Base-by-base conservation (phyloP, 805 yeast species). In the Yamadazyma paraphyllophila region DNA sequence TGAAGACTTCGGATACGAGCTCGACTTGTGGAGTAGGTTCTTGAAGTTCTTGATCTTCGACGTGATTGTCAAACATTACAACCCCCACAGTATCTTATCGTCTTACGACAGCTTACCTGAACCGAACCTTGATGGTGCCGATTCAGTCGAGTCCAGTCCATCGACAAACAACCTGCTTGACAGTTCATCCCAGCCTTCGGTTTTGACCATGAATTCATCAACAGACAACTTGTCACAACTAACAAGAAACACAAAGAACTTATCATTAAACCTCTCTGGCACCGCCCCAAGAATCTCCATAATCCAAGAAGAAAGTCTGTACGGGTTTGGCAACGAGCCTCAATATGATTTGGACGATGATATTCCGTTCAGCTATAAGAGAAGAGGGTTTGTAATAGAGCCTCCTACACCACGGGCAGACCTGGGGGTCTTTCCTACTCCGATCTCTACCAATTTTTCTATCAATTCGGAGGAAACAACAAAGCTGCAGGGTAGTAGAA, bases 241-340 rank as follows among this genome's bases (percentile, higher is more conserved):
- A 7, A 67, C 73, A 24, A 69, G 67, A 54, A 67, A 62, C 36
- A 55, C 73, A 17, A 58, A 56, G 47, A 55, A 61, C 43, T 55
- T 56, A 41, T 58, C 54, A 55, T 59, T 39, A 52, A 52, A 24
- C 17, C 41, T 41, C 13, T 16, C 15, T 15, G 9, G 15, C 4
- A 29, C 33, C 2, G 13, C 20, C 16, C 36, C 33, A 20, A 39
- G 37, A 27, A 13, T 36, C 36, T 48, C 52, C 8, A 41, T 38
- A 2, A 44, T 48, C 31, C 39, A 44, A 14, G 54, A 51, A 46
- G 49, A 50, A 24, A 41, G 40, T 20, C 46, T 41, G 17, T 37
- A 33, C 15, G 39, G 34, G 10, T 25, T 34, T 26, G 34, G 32
- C 16, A 17, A 29, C 6, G 36, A 20, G 7, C 14, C 15, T 20